Conservation (phyloP, 306 rosid genomes). For the Carpinus viminea region DNA sequence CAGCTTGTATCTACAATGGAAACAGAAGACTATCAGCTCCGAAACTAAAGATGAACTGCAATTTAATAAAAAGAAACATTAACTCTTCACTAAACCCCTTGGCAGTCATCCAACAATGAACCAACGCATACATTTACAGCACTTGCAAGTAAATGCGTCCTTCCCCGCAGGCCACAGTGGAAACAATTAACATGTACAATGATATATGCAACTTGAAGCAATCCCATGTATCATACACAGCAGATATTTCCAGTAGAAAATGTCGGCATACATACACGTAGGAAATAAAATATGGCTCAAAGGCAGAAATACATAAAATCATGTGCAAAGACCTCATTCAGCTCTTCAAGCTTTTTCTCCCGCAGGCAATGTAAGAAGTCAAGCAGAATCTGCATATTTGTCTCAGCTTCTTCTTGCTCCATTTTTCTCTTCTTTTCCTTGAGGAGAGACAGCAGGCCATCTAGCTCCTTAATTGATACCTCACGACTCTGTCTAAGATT, state of each 20-base stretch:
- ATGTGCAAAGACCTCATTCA: slow-evolving; percentile 64
- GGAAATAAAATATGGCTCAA: neutral
- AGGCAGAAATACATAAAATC: slow-evolving; percentile 2
- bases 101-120: slow-evolving; percentile 4
- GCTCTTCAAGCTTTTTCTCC: slow-evolving; percentile 81
- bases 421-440: slow-evolving; percentile 89
- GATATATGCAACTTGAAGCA: neutral
- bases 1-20: slow-evolving; percentile 68
- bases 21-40: slow-evolving; percentile 18
- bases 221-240: neutral
- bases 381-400: slow-evolving; percentile 87
- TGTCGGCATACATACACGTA: neutral
- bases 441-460: slow-evolving; percentile 72
- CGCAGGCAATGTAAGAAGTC: slow-evolving; percentile 88
- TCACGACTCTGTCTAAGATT: slow-evolving; percentile 70
- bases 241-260: neutral
- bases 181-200: neutral
- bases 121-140: neutral
- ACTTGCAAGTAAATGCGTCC: neutral
- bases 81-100: neutral
- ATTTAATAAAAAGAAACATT: neutral
- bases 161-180: neutral
- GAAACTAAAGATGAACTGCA: slow-evolving; percentile 6
- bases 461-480: slow-evolving; percentile 85
- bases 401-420: slow-evolving; percentile 96